Base-by-base conservation (phyloP, 257 asterid species). In the Rehmannia glutinosa region DNA sequence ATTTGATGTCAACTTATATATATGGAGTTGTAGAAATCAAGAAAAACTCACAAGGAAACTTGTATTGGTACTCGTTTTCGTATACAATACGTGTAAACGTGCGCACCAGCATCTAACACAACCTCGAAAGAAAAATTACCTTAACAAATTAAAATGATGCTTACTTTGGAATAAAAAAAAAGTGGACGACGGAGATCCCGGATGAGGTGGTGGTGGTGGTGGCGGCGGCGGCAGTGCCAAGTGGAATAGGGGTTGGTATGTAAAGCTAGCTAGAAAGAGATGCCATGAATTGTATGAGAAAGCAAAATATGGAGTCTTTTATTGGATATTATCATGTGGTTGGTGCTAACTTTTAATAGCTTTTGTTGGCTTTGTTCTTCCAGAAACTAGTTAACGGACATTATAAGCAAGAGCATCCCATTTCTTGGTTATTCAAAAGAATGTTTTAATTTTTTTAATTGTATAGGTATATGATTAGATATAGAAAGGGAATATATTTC, bases 321-420 rank as follows among this genome's bases (percentile, higher is more conserved):
- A 71, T 71, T 66, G 60, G 62, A 6, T 3, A 66, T 28, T 64
- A 59, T 39, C 17, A 58, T 47, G 42, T 60, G 77, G 78, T 77
- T 61, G 82, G 78, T 68, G 75, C 73, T 72, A 62, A n/a, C n/a
- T n/a, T n/a, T n/a, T n/a, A n/a, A n/a, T n/a, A 61, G 59, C 60
- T 66, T 51, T 24, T 66, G 70, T 66, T 58, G 66, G 73, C 7
- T 53, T 20, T 53, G 68, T 66, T 17, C 62, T 76, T 70, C 67
- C 71, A 63, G 64, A 64, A 47, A 6, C 4, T 25, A 15, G 66
- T 1, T 68, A 52, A 68, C 82, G 75, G 73, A 25, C 6, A 77
- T 62, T 77, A 39, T 64, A 77, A 77, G 82, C 82, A 77, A 52
- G 41, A 50, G 20, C 15, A 15, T 27, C 43, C 13, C 35, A 47